Percentiles rank a stretch among this genome's conserved stretches.
Evolutionary conservation across 2,329 filamentous ascomycete genomes (phyloP).

Genomic region (Catunica adiposa): DNA sequence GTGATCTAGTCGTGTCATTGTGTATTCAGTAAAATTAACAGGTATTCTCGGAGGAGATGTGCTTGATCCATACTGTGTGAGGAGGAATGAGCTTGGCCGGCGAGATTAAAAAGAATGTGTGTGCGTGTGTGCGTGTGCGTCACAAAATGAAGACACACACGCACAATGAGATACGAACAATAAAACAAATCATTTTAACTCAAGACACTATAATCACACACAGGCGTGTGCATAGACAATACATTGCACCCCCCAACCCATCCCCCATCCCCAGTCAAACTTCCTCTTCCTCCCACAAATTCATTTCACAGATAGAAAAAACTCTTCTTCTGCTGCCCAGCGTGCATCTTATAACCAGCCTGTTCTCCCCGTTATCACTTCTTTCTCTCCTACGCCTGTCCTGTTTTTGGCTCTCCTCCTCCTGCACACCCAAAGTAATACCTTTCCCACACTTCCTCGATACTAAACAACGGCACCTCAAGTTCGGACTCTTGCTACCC

Average conservation of each 20-base stretch:
- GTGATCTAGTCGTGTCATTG: too few species aligned
- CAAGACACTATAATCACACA: too few species aligned
- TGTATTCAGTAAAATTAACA: too few species aligned
- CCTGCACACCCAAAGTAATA: not conserved
- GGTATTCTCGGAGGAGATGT: too few species aligned
- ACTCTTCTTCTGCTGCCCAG: not conserved
- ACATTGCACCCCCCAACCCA: not conserved
- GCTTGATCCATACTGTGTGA: too few species aligned
- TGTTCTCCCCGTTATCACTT: not conserved
- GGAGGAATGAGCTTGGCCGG: too few species aligned
- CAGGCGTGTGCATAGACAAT: too few species aligned
- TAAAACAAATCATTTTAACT: too few species aligned
- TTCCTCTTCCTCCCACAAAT: not conserved
- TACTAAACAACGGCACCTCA: not conserved
- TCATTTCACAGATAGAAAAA: not conserved
- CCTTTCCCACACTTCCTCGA: not conserved
- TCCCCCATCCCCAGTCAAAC: not conserved
- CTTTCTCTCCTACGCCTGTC: not conserved
- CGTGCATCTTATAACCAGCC: not conserved
- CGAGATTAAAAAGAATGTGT: too few species aligned
- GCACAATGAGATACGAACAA: too few species aligned
- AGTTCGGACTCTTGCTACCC: not conserved
- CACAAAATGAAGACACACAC: too few species aligned
- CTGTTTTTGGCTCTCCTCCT: not conserved
- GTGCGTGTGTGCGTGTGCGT: too few species aligned